Evolutionary conservation across 306 rosid species (phyloP).

Genomic region (Biancaea sappan): DNA sequence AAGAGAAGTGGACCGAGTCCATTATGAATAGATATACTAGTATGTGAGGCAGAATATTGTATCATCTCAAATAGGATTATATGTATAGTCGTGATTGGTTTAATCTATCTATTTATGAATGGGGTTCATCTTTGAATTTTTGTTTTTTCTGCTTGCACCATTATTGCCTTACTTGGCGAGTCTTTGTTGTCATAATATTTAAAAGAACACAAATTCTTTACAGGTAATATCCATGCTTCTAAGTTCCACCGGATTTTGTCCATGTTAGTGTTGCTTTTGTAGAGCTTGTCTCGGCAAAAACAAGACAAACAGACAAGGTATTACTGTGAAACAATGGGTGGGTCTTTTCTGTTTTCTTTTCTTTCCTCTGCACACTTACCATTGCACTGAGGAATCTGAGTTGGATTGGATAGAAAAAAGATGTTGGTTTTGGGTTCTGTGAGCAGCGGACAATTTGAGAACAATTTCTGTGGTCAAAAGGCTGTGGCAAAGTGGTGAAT

Average conservation of each 20-base stretch:
- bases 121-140: neutral
- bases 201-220: neutral
- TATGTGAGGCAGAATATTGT: too few relatives aligned
- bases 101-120: neutral
- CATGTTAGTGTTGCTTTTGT: conserved; percentile 30
- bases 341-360: conserved; percentile 9
- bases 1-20: too few relatives aligned
- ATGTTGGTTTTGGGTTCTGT: conserved; percentile 22
- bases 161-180: neutral
- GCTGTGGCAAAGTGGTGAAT: conserved; percentile 30
- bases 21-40: too few relatives aligned
- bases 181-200: conserved; percentile 4
- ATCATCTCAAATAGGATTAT: neutral
- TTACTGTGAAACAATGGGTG: conserved; percentile 28
- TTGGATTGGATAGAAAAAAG: conserved; percentile 27
- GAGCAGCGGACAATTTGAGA: conserved; percentile 4
- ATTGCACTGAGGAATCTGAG: conserved; percentile 15
- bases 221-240: neutral
- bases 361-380: conserved; percentile 32
- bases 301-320: conserved; percentile 1
- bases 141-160: neutral
- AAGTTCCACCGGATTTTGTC: conserved; percentile 27
- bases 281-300: conserved; percentile 24
- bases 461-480: conserved; percentile 40
- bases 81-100: neutral